These are phyloP conservation scores for Cytospora chrysosperma DNA, from an alignment of 2,329 filamentous ascomycete genomes.

Conservation along the genomic window DNA sequence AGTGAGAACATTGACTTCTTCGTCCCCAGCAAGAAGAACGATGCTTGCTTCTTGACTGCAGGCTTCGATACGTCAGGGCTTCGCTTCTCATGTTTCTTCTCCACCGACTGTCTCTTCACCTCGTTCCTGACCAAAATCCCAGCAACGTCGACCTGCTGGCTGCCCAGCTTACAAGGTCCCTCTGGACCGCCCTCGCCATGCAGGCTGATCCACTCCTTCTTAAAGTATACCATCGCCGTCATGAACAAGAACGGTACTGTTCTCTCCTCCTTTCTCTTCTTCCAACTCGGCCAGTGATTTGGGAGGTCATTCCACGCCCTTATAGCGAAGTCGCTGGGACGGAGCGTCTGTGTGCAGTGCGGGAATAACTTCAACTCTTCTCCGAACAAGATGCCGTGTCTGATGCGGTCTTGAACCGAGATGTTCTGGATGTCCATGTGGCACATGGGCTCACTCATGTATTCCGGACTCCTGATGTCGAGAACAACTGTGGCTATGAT, in stretches of 20 bases:
- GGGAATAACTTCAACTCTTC: not conserved
- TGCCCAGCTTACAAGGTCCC: not conserved
- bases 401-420: not conserved
- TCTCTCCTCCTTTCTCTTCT: not conserved
- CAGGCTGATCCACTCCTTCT: constrained; percentile 12
- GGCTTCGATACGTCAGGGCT: too few relatives aligned
- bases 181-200: constrained; percentile 2
- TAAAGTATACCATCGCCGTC: constrained; percentile 14
- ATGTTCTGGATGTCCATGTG: constrained; percentile 11
- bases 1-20: not conserved
- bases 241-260: not conserved
- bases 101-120: not conserved
- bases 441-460: not conserved
- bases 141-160: not conserved
- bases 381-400: constrained; percentile 9
- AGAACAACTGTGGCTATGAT: constrained; percentile 4
- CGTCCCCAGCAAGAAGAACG: not conserved
- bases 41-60: not conserved
- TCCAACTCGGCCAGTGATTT: constrained; percentile 11
- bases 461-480: not conserved
- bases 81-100: not conserved
- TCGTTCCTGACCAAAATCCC: constrained; percentile 1
- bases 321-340: constrained; percentile 11
- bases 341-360: not conserved
- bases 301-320: constrained; percentile 14